phyloP scores from a whole-genome alignment of 1,284 basidiomycete species.

The Phaffia rhodozyma region DNA sequence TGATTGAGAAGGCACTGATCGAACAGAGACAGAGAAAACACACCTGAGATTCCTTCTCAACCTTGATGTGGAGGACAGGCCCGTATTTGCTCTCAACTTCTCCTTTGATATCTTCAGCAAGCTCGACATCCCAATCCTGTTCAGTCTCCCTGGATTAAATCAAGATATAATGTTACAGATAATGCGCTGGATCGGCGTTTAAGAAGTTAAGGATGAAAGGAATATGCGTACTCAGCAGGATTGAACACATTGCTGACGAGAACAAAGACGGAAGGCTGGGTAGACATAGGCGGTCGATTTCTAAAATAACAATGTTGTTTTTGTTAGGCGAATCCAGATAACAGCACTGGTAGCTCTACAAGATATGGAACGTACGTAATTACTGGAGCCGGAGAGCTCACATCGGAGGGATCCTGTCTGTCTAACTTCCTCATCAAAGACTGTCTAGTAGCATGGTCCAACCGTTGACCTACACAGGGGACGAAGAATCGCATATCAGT shows the following conservation, averaged over 20 bases:
- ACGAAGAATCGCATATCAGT: background rate
- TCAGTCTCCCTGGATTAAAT: slow-evolving; percentile 65
- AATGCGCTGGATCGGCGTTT: background rate
- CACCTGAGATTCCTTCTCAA: slow-evolving; percentile 87
- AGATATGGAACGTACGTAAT: slow-evolving; percentile 2
- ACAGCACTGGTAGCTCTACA: slow-evolving; percentile 4
- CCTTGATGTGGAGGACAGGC: slow-evolving; percentile 68
- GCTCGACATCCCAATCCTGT: slow-evolving; percentile 87
- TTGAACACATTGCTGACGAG: slow-evolving; percentile 93
- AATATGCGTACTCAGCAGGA: slow-evolving; percentile 65
- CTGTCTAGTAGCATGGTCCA: slow-evolving; percentile 16
- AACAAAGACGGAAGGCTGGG: slow-evolving; percentile 56
- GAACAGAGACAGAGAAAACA: slow-evolving; percentile 23
- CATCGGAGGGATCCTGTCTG: slow-evolving; percentile 51
- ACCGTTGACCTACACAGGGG: slow-evolving; percentile 12
- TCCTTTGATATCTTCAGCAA: slow-evolving; percentile 87
- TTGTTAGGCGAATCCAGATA: slow-evolving; percentile 14
- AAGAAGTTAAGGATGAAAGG: background rate
- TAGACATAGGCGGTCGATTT: slow-evolving; percentile 31
- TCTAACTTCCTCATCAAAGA: slow-evolving; percentile 92
- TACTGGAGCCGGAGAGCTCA: slow-evolving; percentile 17
- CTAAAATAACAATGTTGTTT: slow-evolving; percentile 24
- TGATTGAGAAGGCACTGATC: slow-evolving; percentile 16
- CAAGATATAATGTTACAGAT: slow-evolving; percentile 1
- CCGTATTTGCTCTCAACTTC: slow-evolving; percentile 92